Evolutionary conservation across 768 basidiomycete genomes (phyloP).

Genomic region (Tremella yokohamensis): DNA sequence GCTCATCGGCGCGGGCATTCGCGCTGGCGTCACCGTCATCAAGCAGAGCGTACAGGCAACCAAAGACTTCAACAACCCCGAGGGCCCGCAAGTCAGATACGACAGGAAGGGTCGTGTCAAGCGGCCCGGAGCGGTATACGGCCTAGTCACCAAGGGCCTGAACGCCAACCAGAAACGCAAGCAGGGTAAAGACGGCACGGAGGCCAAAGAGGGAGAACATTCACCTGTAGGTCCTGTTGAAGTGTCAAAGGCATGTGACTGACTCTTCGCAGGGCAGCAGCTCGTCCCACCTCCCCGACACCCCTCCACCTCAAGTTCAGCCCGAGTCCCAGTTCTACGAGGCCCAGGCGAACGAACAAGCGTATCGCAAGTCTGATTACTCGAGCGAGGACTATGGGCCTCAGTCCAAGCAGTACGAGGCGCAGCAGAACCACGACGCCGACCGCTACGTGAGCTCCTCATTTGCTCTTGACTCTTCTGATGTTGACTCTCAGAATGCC

Average conservation of each 20-base stretch:
- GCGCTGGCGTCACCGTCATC: neutral
- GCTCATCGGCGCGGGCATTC: conserved; percentile 1
- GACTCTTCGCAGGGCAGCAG: too few relatives aligned
- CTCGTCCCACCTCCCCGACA: too few relatives aligned
- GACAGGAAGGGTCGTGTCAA: conserved; percentile 3
- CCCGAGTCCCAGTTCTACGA: neutral
- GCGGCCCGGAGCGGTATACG: neutral
- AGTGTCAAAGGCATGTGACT: neutral
- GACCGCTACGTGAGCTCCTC: too few relatives aligned
- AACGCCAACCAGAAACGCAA: conserved; percentile 6
- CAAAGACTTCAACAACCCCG: conserved; percentile 5
- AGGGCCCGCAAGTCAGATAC: neutral
- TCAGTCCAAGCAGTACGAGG: conserved; percentile 1
- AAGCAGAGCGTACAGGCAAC: neutral
- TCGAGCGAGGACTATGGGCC: neutral
- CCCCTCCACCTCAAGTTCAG: neutral
- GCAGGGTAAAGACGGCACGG: neutral
- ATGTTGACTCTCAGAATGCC: too few relatives aligned
- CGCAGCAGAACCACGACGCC: too few relatives aligned
- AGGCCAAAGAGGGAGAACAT: neutral
- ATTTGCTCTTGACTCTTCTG: too few relatives aligned
- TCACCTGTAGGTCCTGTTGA: neutral
- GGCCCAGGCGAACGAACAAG: too few relatives aligned
- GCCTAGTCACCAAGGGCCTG: neutral
- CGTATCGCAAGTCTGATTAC: neutral